These are phyloP conservation scores for Vigna mungo DNA, from an alignment of 306 rosid species.

Conservation along the genomic window DNA sequence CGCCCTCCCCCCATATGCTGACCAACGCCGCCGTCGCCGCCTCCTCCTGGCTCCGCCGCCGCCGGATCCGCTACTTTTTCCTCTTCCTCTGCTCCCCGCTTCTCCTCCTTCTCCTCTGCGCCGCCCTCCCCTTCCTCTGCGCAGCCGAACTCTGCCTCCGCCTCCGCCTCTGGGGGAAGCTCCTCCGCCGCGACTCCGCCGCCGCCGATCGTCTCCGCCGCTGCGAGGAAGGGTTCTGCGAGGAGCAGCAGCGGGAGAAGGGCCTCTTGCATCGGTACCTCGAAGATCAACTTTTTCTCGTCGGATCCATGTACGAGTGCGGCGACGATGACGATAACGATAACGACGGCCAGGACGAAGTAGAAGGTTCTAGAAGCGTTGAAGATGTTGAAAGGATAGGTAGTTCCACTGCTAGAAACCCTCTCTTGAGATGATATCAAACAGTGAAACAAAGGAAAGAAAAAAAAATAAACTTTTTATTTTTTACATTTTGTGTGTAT, in stretches of 20 bases:
- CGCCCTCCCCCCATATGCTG: slow-evolving; percentile 26
- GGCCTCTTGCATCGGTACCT: slow-evolving; percentile 52
- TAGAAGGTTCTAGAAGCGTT: slow-evolving; percentile 41
- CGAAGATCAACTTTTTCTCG: slow-evolving; percentile 56
- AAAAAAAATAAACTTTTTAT: neutral
- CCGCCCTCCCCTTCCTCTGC: slow-evolving; percentile 47
- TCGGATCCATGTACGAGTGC: slow-evolving; percentile 56
- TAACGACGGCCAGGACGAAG: neutral
- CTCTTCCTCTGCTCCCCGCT: slow-evolving; percentile 46
- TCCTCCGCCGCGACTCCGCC: neutral
- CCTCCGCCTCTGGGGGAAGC: slow-evolving; percentile 41
- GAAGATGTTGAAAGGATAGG: slow-evolving; percentile 21
- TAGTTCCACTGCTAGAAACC: slow-evolving; percentile 24
- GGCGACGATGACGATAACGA: slow-evolving; percentile 37
- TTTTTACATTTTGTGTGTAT: neutral
- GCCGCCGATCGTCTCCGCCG: slow-evolving; percentile 45
- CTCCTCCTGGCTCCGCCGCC: slow-evolving; percentile 46
- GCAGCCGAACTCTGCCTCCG: slow-evolving; percentile 49
- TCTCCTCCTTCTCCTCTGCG: slow-evolving; percentile 41
- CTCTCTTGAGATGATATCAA: slow-evolving; percentile 39
- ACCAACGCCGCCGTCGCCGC: slow-evolving; percentile 35
- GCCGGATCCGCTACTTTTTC: slow-evolving; percentile 49
- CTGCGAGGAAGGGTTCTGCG: slow-evolving; percentile 45
- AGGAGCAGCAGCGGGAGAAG: slow-evolving; percentile 29
- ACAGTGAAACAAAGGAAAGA: neutral